phyloP scores from a whole-genome alignment of 1,284 basidiomycete genomes.

The Ceratobasidium sp. region DNA sequence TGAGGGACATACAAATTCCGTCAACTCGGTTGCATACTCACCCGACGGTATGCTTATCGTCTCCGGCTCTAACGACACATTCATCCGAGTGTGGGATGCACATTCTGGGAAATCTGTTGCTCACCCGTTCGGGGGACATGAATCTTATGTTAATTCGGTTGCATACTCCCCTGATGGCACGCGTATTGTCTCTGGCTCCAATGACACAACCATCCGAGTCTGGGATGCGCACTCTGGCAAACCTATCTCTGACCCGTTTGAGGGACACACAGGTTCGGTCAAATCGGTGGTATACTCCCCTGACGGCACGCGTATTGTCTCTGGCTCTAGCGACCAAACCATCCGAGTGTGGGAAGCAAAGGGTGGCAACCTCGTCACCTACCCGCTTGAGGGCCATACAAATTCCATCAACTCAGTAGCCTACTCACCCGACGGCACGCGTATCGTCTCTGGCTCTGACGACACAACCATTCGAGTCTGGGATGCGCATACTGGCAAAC shows the following conservation, averaged over 20 bases:
- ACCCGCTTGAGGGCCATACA: no score
- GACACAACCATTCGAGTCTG: no score
- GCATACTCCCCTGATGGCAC: not conserved
- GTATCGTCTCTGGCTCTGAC: no score
- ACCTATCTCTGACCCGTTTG: not conserved
- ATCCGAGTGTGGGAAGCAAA: constrained; percentile 14
- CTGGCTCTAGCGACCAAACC: not conserved
- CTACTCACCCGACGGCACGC: no score
- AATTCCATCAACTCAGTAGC: no score
- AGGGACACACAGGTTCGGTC: not conserved
- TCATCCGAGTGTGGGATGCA: not conserved
- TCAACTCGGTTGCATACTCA: no score
- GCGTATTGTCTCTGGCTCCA: not conserved
- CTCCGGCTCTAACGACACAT: no score
- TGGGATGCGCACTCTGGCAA: not conserved
- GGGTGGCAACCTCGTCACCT: no score
- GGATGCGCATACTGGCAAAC: no score
- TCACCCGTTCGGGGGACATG: not conserved
- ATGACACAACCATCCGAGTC: not conserved
- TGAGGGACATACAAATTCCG: no score
- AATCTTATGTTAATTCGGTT: not conserved
- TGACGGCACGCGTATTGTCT: not conserved
- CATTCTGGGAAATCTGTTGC: not conserved
- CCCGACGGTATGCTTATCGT: no score
- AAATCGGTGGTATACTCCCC: not conserved